A percentile compares a stretch with the other conserved stretches of the same genome.
phyloP scores from a whole-genome alignment of 495 filamentous ascomycete species.

The Annulohypoxylon bovei region DNA sequence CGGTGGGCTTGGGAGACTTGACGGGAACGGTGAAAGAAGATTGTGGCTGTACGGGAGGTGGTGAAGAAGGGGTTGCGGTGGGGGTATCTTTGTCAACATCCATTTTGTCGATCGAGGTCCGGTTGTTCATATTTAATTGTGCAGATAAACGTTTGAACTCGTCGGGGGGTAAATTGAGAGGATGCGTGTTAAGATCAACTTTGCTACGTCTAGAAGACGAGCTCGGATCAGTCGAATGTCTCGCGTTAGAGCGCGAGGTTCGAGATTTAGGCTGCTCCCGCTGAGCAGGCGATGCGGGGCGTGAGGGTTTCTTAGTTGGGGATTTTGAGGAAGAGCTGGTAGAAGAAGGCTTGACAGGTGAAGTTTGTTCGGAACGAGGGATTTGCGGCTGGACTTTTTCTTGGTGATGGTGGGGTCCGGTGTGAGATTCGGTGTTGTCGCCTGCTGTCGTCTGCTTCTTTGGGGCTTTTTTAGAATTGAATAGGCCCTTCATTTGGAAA shows the following conservation, averaged over 20 bases:
- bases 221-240: slow-evolving; percentile 51
- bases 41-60: slow-evolving; percentile 52
- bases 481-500: slow-evolving; percentile 63
- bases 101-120: slow-evolving; percentile 71
- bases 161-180: slow-evolving; percentile 87
- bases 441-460: slow-evolving; percentile 59
- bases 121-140: slow-evolving; percentile 72
- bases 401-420: slow-evolving; percentile 32
- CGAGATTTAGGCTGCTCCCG: slow-evolving; percentile 47
- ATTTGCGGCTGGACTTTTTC: slow-evolving; percentile 42
- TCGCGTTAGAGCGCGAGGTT: slow-evolving; percentile 52
- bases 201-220: slow-evolving; percentile 56
- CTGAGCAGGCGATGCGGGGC: slow-evolving; percentile 45
- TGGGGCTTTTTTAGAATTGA: slow-evolving; percentile 63
- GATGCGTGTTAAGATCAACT: slow-evolving; percentile 77
- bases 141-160: slow-evolving; percentile 78
- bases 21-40: slow-evolving; percentile 49
- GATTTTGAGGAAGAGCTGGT: slow-evolving; percentile 35
- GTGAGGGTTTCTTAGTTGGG: slow-evolving; percentile 40
- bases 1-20: slow-evolving; percentile 36
- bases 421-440: slow-evolving; percentile 52
- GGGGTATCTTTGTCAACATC: slow-evolving; percentile 79
- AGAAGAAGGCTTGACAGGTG: slow-evolving; percentile 41
- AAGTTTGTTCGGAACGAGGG: slow-evolving; percentile 41
- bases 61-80: slow-evolving; percentile 56